Base-by-base conservation (phyloP, 345 rosid species). In the Lenwebbia sp. region DNA sequence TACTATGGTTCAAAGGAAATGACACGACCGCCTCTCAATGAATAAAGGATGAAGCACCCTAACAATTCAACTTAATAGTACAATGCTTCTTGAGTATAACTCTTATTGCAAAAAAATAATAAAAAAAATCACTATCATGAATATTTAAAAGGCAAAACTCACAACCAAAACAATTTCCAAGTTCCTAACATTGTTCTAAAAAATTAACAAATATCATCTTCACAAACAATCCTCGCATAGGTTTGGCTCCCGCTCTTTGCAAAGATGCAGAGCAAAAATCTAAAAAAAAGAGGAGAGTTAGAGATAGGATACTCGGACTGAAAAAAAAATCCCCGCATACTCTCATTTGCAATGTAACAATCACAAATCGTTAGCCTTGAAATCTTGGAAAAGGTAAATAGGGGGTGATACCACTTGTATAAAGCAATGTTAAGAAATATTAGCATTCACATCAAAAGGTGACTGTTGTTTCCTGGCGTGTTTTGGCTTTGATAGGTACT, bases 381-480 rank as follows among this genome's bases (percentile, higher is more conserved):
- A 40, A 40, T 40, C 41, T 40, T 40, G 41, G 41, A 40, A 40
- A 40, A 40, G 41, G 41, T 40, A 40, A 40, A 40, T 40, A 40
- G 41, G 41, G 41, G 41, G 41, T 40, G 41, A 40, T 40, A 40
- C 41, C 41, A 40, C 41, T 40, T 4, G 5, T 40, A 5, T 40
- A 40, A 40, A 40, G 41, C 41, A 40, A 40, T 40, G 41, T 40
- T 40, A 40, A 40, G 41, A 40, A 40, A 40, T 3, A 40, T 40
- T 40, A 40, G 41, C 41, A 40, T 2, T 2, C 3, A 40, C 41
- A 3, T 4, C 41, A 40, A 40, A 40, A 3, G 41, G 41, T 40
- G 41, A 40, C 87, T 52, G 49, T 89, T 21, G 44, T 89, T 54
- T 76, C 86, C 6, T 90, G 91, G 91, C 89, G 90, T 21, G 3